phyloP scores from a whole-genome alignment of 257 asterid species.

The Jacaranda copaia region DNA sequence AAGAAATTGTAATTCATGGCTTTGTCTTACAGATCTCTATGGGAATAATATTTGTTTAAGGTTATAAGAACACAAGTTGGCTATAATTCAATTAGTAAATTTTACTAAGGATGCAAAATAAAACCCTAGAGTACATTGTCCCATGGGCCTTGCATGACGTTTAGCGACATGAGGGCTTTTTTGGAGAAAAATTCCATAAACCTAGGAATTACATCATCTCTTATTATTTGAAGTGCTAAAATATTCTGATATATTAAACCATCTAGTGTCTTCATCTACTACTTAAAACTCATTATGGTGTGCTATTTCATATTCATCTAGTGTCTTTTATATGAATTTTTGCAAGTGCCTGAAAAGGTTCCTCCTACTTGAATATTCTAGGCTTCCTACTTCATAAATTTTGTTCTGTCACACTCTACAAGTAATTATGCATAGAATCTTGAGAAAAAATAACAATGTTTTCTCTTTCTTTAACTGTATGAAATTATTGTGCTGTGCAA shows the following conservation, averaged over 20 bases:
- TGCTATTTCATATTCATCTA: not conserved
- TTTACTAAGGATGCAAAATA: not conserved
- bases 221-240: too few species aligned
- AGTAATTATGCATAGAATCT: not conserved
- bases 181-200: not conserved
- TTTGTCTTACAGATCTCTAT: too few species aligned
- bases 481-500: not conserved
- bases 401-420: too few species aligned
- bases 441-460: too few species aligned
- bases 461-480: not conserved
- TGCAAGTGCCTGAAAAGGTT: not conserved
- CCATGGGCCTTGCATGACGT: not conserved
- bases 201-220: not conserved
- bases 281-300: too few species aligned
- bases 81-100: too few species aligned
- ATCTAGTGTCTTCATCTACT: not conserved
- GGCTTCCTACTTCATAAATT: not conserved
- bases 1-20: too few species aligned
- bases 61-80: too few species aligned
- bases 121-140: not conserved
- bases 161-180: not conserved
- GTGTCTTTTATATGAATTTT: not conserved
- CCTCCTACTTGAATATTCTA: not conserved
- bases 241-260: not conserved
- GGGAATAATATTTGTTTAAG: too few species aligned